A percentile compares a stretch with the other conserved stretches of the same genome.
Conservation (phyloP, 257 asterid species). For the Gentiana straminea region DNA sequence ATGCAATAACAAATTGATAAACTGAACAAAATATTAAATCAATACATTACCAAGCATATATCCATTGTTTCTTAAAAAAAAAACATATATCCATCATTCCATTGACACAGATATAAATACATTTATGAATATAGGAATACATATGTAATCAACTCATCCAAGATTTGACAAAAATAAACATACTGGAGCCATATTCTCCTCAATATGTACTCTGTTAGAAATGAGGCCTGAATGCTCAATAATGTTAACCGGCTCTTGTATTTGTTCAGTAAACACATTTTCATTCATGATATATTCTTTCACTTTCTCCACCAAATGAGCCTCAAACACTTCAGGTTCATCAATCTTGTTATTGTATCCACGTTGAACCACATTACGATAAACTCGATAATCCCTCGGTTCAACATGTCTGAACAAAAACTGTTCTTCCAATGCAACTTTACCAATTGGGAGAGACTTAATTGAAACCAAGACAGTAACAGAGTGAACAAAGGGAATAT, state of each 20-base stretch:
- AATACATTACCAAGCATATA: too few relatives aligned
- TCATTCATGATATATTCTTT: slow-evolving; percentile 43
- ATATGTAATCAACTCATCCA: too few relatives aligned
- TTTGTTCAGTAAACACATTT: slow-evolving; percentile 26
- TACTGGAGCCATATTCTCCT: too few relatives aligned
- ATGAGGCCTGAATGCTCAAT: slow-evolving; percentile 15
- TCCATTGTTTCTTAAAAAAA: too few relatives aligned
- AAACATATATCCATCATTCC: too few relatives aligned
- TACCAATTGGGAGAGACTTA: slow-evolving; percentile 56
- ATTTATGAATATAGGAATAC: too few relatives aligned
- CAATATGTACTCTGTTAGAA: too few relatives aligned
- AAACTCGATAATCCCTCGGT: slow-evolving; percentile 32
- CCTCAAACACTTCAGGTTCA: slow-evolving; percentile 41
- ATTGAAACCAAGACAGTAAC: slow-evolving; percentile 56
- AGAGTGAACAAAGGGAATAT: slow-evolving; percentile 48
- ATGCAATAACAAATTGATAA: too few relatives aligned
- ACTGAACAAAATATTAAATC: too few relatives aligned
- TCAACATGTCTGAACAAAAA: slow-evolving; percentile 53
- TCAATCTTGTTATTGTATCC: slow-evolving; percentile 55
- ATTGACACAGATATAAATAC: too few relatives aligned
- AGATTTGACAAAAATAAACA: too few relatives aligned
- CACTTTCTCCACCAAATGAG: slow-evolving; percentile 30
- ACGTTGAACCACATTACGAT: slow-evolving; percentile 52
- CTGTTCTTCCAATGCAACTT: slow-evolving; percentile 40
- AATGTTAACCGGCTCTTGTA: background rate